Percentiles rank a stretch among this genome's conserved stretches.
These are phyloP conservation scores for Solanum infundibuliforme DNA, from an alignment of 257 asterid genomes.

Conservation along the genomic window DNA sequence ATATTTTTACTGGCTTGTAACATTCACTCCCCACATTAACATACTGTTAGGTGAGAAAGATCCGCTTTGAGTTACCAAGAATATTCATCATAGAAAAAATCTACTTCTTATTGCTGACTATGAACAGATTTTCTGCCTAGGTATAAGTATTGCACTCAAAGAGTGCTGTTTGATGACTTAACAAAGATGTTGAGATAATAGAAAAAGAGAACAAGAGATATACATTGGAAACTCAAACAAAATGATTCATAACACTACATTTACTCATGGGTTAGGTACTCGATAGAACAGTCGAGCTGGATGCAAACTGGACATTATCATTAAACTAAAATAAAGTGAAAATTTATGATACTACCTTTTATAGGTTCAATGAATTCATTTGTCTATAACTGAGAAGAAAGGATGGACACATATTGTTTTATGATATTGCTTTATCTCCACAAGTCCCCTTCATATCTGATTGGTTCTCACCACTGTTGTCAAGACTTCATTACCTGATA, in stretches of 20 bases:
- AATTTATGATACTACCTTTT: neutral
- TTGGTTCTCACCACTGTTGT: neutral
- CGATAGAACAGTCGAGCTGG: neutral
- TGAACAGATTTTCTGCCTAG: neutral
- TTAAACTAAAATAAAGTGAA: neutral
- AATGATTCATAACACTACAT: neutral
- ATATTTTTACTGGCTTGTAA: neutral
- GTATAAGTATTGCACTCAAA: neutral
- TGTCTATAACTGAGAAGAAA: neutral
- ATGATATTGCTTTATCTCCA: neutral
- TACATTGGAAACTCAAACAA: neutral
- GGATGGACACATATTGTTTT: neutral
- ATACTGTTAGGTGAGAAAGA: neutral
- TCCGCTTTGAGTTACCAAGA: neutral
- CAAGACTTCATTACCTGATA: neutral
- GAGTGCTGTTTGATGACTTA: neutral
- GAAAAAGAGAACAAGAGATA: neutral
- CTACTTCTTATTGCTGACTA: neutral
- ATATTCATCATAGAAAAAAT: neutral
- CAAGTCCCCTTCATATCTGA: neutral
- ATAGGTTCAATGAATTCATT: neutral
- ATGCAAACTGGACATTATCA: neutral
- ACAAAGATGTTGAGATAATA: neutral
- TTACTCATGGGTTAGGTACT: neutral
- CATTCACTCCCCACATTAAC: neutral